Evolutionary conservation across 257 asterid genomes (phyloP).

Genomic region (Solanum lycopersicoides): DNA sequence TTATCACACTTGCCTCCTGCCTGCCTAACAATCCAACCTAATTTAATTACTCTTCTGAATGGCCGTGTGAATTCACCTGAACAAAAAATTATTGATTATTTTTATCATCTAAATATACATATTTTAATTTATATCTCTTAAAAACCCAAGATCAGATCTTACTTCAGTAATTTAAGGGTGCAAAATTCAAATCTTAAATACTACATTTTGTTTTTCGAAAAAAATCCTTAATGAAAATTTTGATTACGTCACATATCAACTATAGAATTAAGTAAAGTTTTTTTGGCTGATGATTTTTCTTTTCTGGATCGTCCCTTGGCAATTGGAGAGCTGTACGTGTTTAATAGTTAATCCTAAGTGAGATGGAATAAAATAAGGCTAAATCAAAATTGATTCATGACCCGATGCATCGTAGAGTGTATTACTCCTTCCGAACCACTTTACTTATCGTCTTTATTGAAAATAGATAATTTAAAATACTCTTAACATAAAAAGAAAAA

Average conservation of each 20-base stretch:
- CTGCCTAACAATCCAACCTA: not conserved
- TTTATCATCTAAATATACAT: no score
- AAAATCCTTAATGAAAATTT: no score
- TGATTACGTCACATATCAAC: no score
- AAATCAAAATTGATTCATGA: not conserved
- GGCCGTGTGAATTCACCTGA: no score
- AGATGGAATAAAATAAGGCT: not conserved
- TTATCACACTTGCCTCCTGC: not conserved
- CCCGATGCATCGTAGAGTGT: not conserved
- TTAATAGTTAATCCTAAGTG: not conserved
- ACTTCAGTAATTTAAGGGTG: no score
- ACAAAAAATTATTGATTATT: no score
- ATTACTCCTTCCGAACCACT: not conserved
- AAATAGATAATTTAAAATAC: not conserved
- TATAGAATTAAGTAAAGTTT: not conserved
- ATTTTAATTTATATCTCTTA: no score
- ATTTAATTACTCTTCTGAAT: not conserved
- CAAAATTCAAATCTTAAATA: not conserved
- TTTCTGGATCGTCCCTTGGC: not conserved
- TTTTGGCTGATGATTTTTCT: not conserved
- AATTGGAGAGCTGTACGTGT: not conserved
- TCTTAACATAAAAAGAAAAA: no score
- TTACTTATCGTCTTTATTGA: not conserved
- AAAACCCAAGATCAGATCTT: no score
- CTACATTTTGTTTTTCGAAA: rapidly evolving